Percentiles rank a stretch among this genome's conserved stretches.
Evolutionary conservation across 441 rosid genomes (phyloP).

Genomic region (Corymbia calophylla): DNA sequence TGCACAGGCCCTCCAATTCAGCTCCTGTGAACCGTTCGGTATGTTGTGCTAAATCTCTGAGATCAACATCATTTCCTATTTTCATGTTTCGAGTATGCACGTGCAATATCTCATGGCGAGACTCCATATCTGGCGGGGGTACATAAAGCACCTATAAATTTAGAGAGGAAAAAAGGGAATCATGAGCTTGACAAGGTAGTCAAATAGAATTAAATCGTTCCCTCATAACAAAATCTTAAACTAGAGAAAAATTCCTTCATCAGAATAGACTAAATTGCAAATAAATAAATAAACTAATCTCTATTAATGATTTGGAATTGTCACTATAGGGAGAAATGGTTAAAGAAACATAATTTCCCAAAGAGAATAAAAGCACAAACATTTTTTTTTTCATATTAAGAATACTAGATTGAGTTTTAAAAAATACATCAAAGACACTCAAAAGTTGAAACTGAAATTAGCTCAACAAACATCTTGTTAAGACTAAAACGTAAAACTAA

Average conservation of each 20-base stretch:
- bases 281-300: neutral
- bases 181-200: neutral
- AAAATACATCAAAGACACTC: neutral
- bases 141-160: conserved; percentile 59
- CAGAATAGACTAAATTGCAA: neutral
- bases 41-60: conserved; percentile 61
- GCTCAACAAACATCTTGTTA: neutral
- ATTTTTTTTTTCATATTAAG: neutral
- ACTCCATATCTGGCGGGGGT: conserved; percentile 78
- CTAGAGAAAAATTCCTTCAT: neutral
- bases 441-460: neutral
- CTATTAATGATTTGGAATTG: neutral
- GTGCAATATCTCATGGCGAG: conserved; percentile 67
- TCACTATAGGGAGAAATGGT: neutral
- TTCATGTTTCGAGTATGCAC: conserved; percentile 85
- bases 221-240: neutral
- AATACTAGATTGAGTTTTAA: neutral
- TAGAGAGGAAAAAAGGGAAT: neutral
- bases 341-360: neutral
- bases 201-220: neutral
- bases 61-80: conserved; percentile 54
- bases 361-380: neutral
- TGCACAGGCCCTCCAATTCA: conserved; percentile 73
- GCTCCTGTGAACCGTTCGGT: conserved; percentile 86
- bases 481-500: neutral